Evolutionary conservation across 805 yeast genomes (phyloP).

Genomic region (Huiozyma sinensis): DNA sequence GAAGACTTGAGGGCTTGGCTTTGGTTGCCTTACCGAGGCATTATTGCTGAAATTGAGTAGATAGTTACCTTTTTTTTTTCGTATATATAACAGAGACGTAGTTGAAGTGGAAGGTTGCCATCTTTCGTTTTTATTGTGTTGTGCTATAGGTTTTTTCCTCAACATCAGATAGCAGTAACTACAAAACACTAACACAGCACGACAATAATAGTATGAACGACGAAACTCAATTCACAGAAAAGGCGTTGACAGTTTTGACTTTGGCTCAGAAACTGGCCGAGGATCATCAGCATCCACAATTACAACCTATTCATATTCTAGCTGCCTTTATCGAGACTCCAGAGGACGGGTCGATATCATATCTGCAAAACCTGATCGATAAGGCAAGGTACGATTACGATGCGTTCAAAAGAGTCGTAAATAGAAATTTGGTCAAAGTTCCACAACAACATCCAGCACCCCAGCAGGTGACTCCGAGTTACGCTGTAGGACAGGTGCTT

Average conservation of each 20-base stretch:
- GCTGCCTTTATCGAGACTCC: constrained; percentile 75
- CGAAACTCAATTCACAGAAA: constrained; percentile 78
- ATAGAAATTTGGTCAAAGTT: constrained; percentile 67
- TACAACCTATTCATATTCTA: constrained; percentile 78
- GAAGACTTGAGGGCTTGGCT: no score
- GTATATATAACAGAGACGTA: no score
- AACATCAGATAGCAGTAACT: neutral
- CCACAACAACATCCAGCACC: constrained; percentile 91
- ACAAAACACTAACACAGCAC: neutral
- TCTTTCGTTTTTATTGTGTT: neutral
- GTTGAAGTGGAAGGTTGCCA: no score
- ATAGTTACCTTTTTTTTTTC: no score
- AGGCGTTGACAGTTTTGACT: constrained; percentile 74
- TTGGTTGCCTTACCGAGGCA: no score
- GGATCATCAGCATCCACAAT: constrained; percentile 73
- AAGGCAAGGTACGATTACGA: constrained; percentile 85
- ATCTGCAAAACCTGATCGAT: constrained; percentile 72
- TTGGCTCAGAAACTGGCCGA: constrained; percentile 73
- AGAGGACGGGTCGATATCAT: constrained; percentile 46
- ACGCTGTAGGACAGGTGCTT: constrained; percentile 66
- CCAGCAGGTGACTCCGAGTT: constrained; percentile 61
- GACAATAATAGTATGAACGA: constrained; percentile 26
- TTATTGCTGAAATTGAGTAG: no score
- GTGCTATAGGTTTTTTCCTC: neutral
- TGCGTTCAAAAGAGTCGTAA: constrained; percentile 65